Base-by-base conservation (phyloP, 108 stramenopile species). In the Pseudonitzschia multiseries region DNA sequence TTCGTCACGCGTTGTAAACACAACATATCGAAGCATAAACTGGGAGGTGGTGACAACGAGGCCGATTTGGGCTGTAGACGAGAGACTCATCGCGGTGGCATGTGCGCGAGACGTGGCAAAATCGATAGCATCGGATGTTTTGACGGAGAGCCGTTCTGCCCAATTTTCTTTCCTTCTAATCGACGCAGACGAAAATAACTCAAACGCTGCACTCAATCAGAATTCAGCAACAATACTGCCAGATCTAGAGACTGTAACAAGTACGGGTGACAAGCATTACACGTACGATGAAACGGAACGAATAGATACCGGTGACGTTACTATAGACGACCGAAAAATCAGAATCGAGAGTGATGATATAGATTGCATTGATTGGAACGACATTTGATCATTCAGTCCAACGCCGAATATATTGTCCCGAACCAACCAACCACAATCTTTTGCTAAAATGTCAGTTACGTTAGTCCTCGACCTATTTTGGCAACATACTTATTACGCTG, bases 31-130 rank as follows among this genome's bases (percentile, higher is more conserved):
- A 4, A 12, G 13, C 0, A 33, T 62, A 10, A 12, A 62, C 10
- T 62, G 61, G 61, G 61, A 62, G 15, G 31, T 33, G n/a, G 61
- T 62, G 8, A 20, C n/a, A 40, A 33, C 61, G 8, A 62, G 31
- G 18, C 61, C 61, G 14, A 62, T 62, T 0, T 62, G 61, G 61
- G 61, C 18, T 62, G 61, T 62, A 9, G 36, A 62, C n/a, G 61
- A 62, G 0, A 0, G 61, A 62, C 32, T 62, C 33, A 26, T 62
- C 33, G 36, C 36, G 4, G 61, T 62, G 29, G 8, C 32, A 5
- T 62, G 61, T 40, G 61, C 36, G 4, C 29, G 61, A 36, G 33
- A 62, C n/a, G 15, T 40, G 29, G 61, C 61, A 9, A 62, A 62
- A 40, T 33, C n/a, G 61, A 40, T 62, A 14, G 61, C 61, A 14